Evolutionary conservation across 2,329 filamentous ascomycete species (phyloP).

Genomic region (Aspergillaceae sp.): DNA sequence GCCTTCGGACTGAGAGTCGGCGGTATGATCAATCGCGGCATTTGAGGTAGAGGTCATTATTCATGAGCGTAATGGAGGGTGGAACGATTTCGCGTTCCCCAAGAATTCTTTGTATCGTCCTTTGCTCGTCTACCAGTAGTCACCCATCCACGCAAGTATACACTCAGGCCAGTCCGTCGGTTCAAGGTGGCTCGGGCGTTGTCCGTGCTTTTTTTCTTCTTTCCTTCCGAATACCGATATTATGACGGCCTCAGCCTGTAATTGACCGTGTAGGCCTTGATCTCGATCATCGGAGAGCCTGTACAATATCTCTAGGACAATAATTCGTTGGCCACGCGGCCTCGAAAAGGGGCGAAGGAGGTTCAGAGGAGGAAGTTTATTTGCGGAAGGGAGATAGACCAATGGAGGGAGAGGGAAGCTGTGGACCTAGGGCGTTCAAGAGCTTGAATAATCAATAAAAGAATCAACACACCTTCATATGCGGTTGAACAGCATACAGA

Average conservation of each 20-base stretch:
- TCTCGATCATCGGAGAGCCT: constrained; percentile 13
- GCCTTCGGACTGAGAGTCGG: constrained; percentile 12
- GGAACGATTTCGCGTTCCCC: neutral
- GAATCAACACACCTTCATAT: no score
- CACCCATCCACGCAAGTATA: neutral
- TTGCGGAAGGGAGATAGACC: no score
- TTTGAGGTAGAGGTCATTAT: constrained; percentile 25
- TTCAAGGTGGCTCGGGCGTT: neutral
- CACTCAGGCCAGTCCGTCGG: neutral
- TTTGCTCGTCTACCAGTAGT: neutral
- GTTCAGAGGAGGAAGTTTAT: neutral
- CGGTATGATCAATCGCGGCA: constrained; percentile 19
- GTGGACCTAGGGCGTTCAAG: neutral
- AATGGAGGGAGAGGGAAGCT: no score
- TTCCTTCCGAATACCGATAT: constrained; percentile 1
- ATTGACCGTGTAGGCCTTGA: constrained; percentile 3
- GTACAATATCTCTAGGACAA: constrained; percentile 12
- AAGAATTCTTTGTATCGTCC: neutral
- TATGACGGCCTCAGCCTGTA: constrained; percentile 2
- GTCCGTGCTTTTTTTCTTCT: neutral
- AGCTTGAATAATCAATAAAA: neutral
- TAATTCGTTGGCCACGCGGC: constrained; percentile 14
- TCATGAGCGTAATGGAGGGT: constrained; percentile 9
- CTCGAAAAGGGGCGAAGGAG: constrained; percentile 13
- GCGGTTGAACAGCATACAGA: no score